Evolutionary conservation across 2,329 filamentous ascomycete species (phyloP).

Genomic region (Neonectria neomacrospora): DNA sequence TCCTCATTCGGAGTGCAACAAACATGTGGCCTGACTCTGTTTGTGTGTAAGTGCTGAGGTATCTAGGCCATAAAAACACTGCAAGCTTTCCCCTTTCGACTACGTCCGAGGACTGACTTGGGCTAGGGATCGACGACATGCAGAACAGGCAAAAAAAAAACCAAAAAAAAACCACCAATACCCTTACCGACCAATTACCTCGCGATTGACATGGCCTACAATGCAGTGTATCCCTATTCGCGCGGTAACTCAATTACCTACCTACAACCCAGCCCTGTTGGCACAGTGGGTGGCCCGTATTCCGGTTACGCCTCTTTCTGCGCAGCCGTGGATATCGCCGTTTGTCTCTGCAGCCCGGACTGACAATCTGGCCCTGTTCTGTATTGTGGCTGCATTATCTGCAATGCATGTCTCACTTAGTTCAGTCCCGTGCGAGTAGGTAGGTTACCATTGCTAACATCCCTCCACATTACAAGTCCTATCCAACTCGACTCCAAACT

Average conservation of each 20-base stretch:
- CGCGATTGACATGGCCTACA: neutral
- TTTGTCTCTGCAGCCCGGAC: neutral
- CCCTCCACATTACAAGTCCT: conserved; percentile 19
- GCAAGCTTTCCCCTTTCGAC: neutral
- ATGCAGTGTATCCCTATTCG: neutral
- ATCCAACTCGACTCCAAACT: conserved; percentile 19
- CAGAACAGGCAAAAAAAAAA: neutral
- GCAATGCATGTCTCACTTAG: conserved; percentile 39
- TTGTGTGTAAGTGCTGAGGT: neutral
- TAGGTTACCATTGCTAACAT: conserved; percentile 6
- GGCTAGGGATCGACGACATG: neutral
- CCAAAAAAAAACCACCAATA: neutral
- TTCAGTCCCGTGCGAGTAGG: neutral
- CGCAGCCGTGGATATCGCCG: conserved; percentile 6
- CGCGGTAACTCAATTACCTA: too few relatives aligned
- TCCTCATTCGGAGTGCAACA: neutral
- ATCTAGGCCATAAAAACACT: neutral
- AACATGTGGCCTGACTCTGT: neutral
- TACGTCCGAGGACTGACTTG: neutral
- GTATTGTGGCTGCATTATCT: conserved; percentile 27
- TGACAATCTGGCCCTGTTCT: neutral
- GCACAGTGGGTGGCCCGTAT: neutral
- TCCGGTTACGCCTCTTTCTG: conserved; percentile 3
- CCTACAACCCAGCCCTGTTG: neutral
- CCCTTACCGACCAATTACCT: too few relatives aligned